Percentiles rank a stretch among this genome's conserved stretches.
phyloP scores from a whole-genome alignment of 2,329 filamentous ascomycete genomes.

The Fusarium sulawesiense region DNA sequence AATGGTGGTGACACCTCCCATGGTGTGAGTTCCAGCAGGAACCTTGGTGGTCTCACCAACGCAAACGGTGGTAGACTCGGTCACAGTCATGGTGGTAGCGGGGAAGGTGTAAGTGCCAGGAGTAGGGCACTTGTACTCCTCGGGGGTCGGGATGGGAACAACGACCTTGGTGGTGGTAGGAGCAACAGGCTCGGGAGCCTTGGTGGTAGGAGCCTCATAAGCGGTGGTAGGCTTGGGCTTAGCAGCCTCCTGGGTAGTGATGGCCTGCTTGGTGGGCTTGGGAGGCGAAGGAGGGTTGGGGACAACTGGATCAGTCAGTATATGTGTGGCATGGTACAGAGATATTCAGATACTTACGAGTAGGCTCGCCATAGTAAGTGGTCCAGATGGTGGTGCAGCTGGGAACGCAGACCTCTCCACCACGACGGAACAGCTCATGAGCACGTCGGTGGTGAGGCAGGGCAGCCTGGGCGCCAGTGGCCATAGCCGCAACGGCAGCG shows the following conservation, averaged over 20 bases:
- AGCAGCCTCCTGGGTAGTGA: constrained; percentile 26
- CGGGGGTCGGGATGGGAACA: constrained; percentile 63
- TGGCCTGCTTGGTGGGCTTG: constrained; percentile 33
- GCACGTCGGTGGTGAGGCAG: constrained; percentile 70
- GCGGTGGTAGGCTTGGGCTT: constrained; percentile 25
- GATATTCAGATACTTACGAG: constrained; percentile 62
- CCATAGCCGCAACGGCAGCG: constrained; percentile 71
- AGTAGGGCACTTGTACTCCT: constrained; percentile 67
- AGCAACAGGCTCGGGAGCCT: constrained; percentile 30
- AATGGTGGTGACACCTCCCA: constrained; percentile 78
- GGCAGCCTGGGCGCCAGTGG: constrained; percentile 65
- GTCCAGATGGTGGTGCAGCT: constrained; percentile 80
- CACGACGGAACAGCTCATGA: constrained; percentile 70
- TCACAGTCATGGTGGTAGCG: constrained; percentile 76
- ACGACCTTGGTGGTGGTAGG: constrained; percentile 54
- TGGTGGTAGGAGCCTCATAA: constrained; percentile 22
- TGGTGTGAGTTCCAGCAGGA: constrained; percentile 72
- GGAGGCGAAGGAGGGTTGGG: constrained; percentile 51
- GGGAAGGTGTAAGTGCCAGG: constrained; percentile 81
- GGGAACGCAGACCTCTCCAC: constrained; percentile 62
- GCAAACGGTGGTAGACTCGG: constrained; percentile 74
- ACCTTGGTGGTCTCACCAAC: constrained; percentile 71
- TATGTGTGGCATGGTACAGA: background rate
- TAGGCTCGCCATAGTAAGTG: constrained; percentile 75
- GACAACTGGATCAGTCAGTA: constrained; percentile 52